Evolutionary conservation across 169 alveolate genomes (phyloP), one percentile per base, ranked within the genome.

Genomic region (Cryptosporidium ryanae): DNA sequence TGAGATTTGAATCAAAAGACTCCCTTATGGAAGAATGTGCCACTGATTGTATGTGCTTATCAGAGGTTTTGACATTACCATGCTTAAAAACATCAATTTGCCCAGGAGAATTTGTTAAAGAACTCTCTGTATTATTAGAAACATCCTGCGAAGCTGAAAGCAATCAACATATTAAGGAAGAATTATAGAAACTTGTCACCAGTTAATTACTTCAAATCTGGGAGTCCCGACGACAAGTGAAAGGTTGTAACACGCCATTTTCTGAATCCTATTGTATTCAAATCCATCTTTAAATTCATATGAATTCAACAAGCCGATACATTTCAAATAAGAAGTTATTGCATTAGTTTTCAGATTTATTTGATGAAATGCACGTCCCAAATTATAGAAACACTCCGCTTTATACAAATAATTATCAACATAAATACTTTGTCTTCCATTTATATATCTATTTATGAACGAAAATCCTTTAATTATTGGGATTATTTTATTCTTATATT

Each of bases 331-430:
- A 23, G 61, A 61, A 10, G 17, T 59, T 59, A 76, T 55, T 21
- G 87, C 87, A 25, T 76, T 61, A 15, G 71, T 23, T 38, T 76
- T 76, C 27, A 76, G 63, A 61, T 76, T 59, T 12, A 76, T 76
- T 61, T 76, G 87, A 76, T 76, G 87, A 59, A 59, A 76, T 18
- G 87, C 87, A 27, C 87, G 68, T 13, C 76, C 87, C n/a, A 59
- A 38, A 61, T 76, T 76, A 38, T 76, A 76, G 38, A 21, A 61
- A 18, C 87, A 76, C 59, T 76, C 87, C 23, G 87, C 87, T 31
- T 61, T 76, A 23, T 43, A 76, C 27, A 76, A 13, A 27, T 23
- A 52, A 29, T 59, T 17, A n/a, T 76, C 44, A n/a, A 43, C 21
- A n/a, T 59, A 44, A 3, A 76, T 54, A 17, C 87, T 76, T 43